Conservation (phyloP, 345 rosid genomes). For the Heritiera littoralis region DNA sequence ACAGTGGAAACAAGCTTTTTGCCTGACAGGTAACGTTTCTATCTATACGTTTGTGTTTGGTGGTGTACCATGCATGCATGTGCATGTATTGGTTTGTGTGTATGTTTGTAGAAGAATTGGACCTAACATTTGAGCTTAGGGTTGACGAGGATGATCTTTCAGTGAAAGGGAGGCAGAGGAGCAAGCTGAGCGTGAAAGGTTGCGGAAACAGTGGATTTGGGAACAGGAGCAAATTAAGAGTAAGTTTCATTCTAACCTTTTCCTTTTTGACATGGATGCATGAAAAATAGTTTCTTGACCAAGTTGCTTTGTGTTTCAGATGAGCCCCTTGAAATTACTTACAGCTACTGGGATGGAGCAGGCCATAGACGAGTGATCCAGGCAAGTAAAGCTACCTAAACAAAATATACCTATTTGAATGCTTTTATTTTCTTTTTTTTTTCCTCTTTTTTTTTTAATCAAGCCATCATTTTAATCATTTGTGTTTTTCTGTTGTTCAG, state of each 20-base stretch:
- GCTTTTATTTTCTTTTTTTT: neutral
- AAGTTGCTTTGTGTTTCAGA: constrained; percentile 43
- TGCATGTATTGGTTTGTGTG: neutral
- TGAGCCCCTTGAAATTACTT: constrained; percentile 94
- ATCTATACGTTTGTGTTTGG: constrained; percentile 4
- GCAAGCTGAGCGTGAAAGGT: constrained; percentile 96
- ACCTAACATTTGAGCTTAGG: constrained; percentile 61
- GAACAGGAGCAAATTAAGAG: constrained; percentile 94
- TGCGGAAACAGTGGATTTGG: constrained; percentile 81
- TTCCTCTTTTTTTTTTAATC: neutral
- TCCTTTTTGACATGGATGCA: neutral
- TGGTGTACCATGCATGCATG: constrained; percentile 6
- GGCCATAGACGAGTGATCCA: constrained; percentile 94
- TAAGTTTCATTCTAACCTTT: constrained; percentile 29
- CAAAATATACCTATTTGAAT: neutral
- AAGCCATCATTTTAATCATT: neutral
- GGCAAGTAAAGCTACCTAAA: constrained; percentile 44
- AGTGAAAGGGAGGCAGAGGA: constrained; percentile 99
- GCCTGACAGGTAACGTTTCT: constrained; percentile 82
- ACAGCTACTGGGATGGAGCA: constrained; percentile 99
- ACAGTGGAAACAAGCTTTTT: constrained; percentile 94
- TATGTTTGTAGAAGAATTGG: constrained; percentile 25
- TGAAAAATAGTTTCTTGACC: constrained; percentile 22
- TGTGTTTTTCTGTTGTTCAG: constrained; percentile 33
- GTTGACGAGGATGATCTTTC: constrained; percentile 82